Evolutionary conservation across 129 eudicot species (phyloP).

Genomic region (Kitagawia praeruptora): DNA sequence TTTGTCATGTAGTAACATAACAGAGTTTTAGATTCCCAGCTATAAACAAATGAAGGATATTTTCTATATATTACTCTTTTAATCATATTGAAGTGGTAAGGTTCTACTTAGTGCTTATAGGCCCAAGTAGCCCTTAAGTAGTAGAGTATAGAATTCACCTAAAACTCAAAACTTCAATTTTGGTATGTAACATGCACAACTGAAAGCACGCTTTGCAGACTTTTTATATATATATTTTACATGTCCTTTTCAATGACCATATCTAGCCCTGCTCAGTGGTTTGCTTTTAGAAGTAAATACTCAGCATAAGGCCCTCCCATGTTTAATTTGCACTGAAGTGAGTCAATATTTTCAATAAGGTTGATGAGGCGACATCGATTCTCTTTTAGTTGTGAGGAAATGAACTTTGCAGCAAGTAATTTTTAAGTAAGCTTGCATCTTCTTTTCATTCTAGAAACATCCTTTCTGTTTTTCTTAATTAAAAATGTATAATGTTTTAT

Average conservation of each 20-base stretch:
- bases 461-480: not conserved
- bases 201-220: not conserved
- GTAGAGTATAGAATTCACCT: not conserved
- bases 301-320: not conserved
- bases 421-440: not conserved
- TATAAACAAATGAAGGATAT: not conserved
- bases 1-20: not conserved
- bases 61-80: not conserved
- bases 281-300: not conserved
- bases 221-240: not conserved
- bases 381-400: not conserved
- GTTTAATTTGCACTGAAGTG: not conserved
- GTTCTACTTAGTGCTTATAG: not conserved
- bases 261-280: not conserved
- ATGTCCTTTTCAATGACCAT: not conserved
- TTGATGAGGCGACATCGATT: not conserved
- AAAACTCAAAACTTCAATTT: not conserved
- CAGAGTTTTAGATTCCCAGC: not conserved
- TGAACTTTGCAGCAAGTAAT: not conserved
- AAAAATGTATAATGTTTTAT: not conserved
- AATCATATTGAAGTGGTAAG: not conserved
- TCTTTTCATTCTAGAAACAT: not conserved
- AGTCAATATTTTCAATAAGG: not conserved
- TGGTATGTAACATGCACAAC: not conserved
- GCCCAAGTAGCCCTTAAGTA: not conserved